Conservation (phyloP, 208 protist species). For the Crithidia bombi region DNA sequence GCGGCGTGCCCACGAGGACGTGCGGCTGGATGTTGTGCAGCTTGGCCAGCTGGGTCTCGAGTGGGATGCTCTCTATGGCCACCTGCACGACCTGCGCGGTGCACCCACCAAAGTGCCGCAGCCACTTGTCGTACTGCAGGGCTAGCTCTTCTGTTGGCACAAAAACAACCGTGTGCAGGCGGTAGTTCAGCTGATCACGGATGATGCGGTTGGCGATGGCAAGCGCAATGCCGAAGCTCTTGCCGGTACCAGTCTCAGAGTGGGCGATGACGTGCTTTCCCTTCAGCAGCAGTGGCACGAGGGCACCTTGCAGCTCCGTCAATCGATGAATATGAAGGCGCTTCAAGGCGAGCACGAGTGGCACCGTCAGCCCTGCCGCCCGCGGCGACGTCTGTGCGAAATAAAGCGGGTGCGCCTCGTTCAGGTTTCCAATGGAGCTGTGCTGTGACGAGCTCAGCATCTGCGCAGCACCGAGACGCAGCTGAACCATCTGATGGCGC, state of each 20-base stretch:
- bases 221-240: constrained; percentile 91
- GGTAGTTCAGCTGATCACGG: constrained; percentile 84
- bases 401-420: constrained; percentile 87
- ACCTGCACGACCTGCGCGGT: constrained; percentile 81
- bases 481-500: constrained; percentile 63
- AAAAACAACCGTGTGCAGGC: constrained; percentile 88
- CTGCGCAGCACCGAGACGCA: constrained; percentile 80
- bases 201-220: constrained; percentile 86
- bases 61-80: constrained; percentile 75
- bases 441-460: constrained; percentile 73
- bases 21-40: constrained; percentile 92
- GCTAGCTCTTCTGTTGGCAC: constrained; percentile 87
- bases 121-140: constrained; percentile 91
- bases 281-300: constrained; percentile 86
- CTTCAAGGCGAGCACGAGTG: constrained; percentile 70
- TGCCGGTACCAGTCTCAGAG: constrained; percentile 87
- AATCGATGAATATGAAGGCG: constrained; percentile 73
- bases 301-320: constrained; percentile 86
- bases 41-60: constrained; percentile 77
- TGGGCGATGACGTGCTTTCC: constrained; percentile 92
- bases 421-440: constrained; percentile 66
- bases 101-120: constrained; percentile 82
- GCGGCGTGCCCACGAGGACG: constrained; percentile 87
- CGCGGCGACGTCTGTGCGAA: constrained; percentile 77
- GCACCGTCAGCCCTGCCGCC: constrained; percentile 72